phyloP scores from a whole-genome alignment of 441 rosid species.

The Croton laevigatus region DNA sequence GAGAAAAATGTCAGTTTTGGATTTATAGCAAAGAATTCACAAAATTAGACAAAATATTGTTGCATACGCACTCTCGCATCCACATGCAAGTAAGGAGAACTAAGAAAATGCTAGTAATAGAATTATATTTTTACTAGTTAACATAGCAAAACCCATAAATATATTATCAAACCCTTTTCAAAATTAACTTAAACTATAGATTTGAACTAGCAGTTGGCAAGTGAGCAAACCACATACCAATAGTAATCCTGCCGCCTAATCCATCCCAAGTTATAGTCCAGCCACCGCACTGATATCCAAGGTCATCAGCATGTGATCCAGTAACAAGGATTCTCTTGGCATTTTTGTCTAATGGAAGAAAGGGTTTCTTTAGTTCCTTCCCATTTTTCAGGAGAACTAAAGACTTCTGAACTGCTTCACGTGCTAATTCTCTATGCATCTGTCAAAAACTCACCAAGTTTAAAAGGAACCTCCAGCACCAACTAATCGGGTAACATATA shows the following conservation, averaged over 20 bases:
- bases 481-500: not conserved
- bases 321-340: conserved; percentile 66
- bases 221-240: conserved; percentile 43
- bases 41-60: not conserved
- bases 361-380: conserved; percentile 44
- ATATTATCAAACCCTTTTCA: too few relatives aligned
- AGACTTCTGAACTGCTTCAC: conserved; percentile 89
- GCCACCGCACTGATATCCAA: conserved; percentile 93
- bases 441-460: conserved; percentile 30
- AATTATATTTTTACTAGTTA: not conserved
- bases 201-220: not conserved
- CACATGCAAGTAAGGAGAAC: not conserved
- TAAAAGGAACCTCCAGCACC: conserved; percentile 10
- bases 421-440: conserved; percentile 73
- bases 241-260: conserved; percentile 66
- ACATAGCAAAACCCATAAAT: not conserved
- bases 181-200: not conserved
- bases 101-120: not conserved
- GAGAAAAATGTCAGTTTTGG: conserved; percentile 4
- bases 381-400: conserved; percentile 86
- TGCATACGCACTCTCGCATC: not conserved
- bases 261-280: conserved; percentile 82
- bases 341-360: conserved; percentile 68
- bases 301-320: conserved; percentile 85
- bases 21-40: not conserved